Base-by-base conservation (phyloP, 2,329 filamentous ascomycete genomes). In the Hortaea sp. region DNA sequence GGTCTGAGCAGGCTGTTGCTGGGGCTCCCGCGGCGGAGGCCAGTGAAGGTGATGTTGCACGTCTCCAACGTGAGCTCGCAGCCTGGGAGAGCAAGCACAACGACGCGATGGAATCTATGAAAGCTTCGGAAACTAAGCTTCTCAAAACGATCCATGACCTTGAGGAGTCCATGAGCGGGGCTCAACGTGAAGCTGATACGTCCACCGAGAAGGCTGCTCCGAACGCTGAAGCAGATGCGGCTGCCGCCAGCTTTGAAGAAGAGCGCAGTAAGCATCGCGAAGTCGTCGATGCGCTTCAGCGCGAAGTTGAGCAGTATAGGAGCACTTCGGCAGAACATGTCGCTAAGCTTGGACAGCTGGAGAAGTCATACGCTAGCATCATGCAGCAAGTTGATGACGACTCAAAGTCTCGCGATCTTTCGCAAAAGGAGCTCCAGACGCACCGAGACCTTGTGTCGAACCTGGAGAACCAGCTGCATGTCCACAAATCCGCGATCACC, bases 221-320 rank as follows among this genome's bases (percentile, higher is more conserved):
- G 6, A 31, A 30, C 4, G 35, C 47, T n/a, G 49, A 41, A 11
- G 44, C 31, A 12, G 39, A 13, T 6, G 47, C 42, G 42, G 56
- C 59, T 30, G 59, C 59, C 5, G 55, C 39, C 4, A 47, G 57
- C 30, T 55, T 71, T 6, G 65, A 69, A 39, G 57, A 66, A 45
- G 69, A 72, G 58, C 63, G 64, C 11, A 35, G 55, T 4, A 65
- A 66, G 53, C 69, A 72, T 27, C 71, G 80, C 49, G 71, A 76
- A 34, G 72, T 74, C 20, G 66, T 80, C 7, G 71, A 74, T 45
- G 61, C 69, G 20, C 67, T 95, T 38, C 84, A 85, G 51, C 74
- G 69, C 49, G 83, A 94, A 61, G 82, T 95, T 44, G 81, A 89
- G 43, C 81, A 88, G 60, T 88, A 94, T 68, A 89, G 85, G 67